Percentiles rank a stretch among this genome's conserved stretches.
These are phyloP conservation scores for Carex myosuroides DNA, from an alignment of 176 grass and related monocot genomes.

Conservation along the genomic window DNA sequence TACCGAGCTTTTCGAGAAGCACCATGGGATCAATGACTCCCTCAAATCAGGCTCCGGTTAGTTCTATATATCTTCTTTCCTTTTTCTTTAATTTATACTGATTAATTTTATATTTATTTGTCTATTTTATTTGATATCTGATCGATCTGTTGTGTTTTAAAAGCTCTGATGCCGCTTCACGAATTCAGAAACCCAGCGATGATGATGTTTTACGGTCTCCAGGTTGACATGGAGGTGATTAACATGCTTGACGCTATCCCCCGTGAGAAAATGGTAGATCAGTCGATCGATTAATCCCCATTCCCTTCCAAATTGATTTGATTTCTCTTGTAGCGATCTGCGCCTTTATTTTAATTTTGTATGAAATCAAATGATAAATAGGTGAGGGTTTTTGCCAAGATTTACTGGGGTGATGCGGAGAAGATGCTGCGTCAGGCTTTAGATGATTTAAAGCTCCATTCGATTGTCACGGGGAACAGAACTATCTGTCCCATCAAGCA, in stretches of 20 bases:
- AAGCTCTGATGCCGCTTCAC: slow-evolving; percentile 43
- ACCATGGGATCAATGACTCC: neutral
- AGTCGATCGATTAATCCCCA: neutral
- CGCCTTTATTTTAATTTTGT: neutral
- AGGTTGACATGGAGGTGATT: slow-evolving; percentile 56
- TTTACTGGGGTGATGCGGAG: no score
- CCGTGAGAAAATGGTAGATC: slow-evolving; percentile 50
- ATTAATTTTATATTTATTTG: no score
- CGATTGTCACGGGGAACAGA: slow-evolving; percentile 72
- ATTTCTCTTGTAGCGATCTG: neutral
- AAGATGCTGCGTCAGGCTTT: no score
- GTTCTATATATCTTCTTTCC: no score
- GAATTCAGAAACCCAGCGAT: slow-evolving; percentile 53
- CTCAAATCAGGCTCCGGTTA: no score
- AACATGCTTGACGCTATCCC: slow-evolving; percentile 66
- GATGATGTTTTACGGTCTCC: slow-evolving; percentile 55
- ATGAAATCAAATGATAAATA: no score
- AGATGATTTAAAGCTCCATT: slow-evolving; percentile 42
- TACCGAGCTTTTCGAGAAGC: slow-evolving; percentile 24
- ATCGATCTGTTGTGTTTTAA: neutral
- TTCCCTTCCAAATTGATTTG: neutral
- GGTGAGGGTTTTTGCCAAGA: no score
- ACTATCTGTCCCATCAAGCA: slow-evolving; percentile 67
- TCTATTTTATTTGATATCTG: no score
- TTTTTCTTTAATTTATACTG: no score